These are phyloP conservation scores for Ganoderma sinense DNA, from an alignment of 1,284 basidiomycete genomes.

Conservation along the genomic window DNA sequence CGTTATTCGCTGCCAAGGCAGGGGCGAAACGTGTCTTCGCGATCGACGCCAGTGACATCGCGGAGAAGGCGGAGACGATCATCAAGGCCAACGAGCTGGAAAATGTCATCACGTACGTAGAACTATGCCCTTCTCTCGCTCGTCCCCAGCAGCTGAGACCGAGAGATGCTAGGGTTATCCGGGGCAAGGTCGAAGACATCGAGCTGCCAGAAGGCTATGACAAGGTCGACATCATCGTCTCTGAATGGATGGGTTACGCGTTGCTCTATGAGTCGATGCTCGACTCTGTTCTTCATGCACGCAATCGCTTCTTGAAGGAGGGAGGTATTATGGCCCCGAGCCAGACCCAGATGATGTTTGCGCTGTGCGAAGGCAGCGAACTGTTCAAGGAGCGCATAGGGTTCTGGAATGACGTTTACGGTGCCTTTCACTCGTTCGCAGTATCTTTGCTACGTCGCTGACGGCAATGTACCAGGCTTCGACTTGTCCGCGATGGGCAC, in stretches of 20 bases:
- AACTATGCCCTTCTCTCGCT: not conserved
- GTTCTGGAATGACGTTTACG: slow-evolving; percentile 95
- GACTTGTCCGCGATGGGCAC: slow-evolving; percentile 83
- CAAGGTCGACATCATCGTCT: slow-evolving; percentile 92
- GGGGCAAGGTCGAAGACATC: slow-evolving; percentile 90
- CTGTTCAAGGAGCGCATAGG: slow-evolving; percentile 82
- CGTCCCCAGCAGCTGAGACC: not conserved
- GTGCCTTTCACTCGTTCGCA: slow-evolving; percentile 47
- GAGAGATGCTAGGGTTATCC: slow-evolving; percentile 65
- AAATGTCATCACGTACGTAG: slow-evolving; percentile 74
- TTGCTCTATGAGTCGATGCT: slow-evolving; percentile 97
- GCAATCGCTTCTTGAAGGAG: slow-evolving; percentile 82
- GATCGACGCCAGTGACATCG: slow-evolving; percentile 92
- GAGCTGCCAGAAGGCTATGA: slow-evolving; percentile 70
- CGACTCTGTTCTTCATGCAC: slow-evolving; percentile 90
- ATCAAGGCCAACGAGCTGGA: slow-evolving; percentile 84
- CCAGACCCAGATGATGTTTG: slow-evolving; percentile 88
- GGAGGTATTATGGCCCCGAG: slow-evolving; percentile 92
- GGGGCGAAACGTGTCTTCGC: slow-evolving; percentile 95
- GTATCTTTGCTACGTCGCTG: not conserved
- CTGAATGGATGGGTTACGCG: slow-evolving; percentile 98
- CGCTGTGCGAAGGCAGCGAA: slow-evolving; percentile 79
- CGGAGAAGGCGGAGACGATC: slow-evolving; percentile 83
- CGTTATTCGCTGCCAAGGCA: slow-evolving; percentile 90
- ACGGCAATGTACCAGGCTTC: slow-evolving; percentile 63